phyloP scores from a whole-genome alignment of 495 filamentous ascomycete species.

The Neurospora sp. region DNA sequence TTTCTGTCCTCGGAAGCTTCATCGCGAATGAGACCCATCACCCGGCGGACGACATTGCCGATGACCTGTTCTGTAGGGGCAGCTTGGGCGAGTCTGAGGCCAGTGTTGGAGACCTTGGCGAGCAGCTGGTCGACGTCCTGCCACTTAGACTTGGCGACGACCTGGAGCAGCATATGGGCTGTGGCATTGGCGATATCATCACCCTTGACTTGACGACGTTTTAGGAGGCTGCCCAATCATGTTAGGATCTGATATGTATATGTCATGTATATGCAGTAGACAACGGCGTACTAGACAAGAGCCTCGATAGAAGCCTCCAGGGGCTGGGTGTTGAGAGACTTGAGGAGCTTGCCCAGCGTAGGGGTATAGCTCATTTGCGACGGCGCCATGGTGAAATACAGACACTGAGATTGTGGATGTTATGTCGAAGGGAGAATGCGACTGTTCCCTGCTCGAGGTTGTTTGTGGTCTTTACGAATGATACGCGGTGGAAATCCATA shows the following conservation, averaged over 20 bases:
- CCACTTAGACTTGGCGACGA: conserved; percentile 65
- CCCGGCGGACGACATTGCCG: conserved; percentile 84
- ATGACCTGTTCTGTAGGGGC: conserved; percentile 85
- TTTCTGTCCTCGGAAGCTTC: conserved; percentile 76
- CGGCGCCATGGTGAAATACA: conserved; percentile 27
- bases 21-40: conserved; percentile 83
- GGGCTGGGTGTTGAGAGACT: conserved; percentile 57
- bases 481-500: not conserved
- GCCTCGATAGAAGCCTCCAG: conserved; percentile 74
- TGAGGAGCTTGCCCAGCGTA: conserved; percentile 63
- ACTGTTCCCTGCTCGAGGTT: not conserved
- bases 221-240: conserved; percentile 55
- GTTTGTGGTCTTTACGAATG: not conserved
- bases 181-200: conserved; percentile 86
- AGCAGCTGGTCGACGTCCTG: conserved; percentile 68
- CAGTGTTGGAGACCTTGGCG: conserved; percentile 62
- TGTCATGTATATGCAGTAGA: not conserved
- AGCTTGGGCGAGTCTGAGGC: conserved; percentile 62
- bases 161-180: conserved; percentile 70
- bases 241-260: not conserved
- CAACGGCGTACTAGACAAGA: conserved; percentile 58
- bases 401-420: not conserved
- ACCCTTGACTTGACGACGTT: conserved; percentile 78
- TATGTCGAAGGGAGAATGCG: not conserved
- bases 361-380: conserved; percentile 45